Evolutionary conservation across 2,329 filamentous ascomycete genomes (phyloP).

Genomic region (Fusarium agapanthi): DNA sequence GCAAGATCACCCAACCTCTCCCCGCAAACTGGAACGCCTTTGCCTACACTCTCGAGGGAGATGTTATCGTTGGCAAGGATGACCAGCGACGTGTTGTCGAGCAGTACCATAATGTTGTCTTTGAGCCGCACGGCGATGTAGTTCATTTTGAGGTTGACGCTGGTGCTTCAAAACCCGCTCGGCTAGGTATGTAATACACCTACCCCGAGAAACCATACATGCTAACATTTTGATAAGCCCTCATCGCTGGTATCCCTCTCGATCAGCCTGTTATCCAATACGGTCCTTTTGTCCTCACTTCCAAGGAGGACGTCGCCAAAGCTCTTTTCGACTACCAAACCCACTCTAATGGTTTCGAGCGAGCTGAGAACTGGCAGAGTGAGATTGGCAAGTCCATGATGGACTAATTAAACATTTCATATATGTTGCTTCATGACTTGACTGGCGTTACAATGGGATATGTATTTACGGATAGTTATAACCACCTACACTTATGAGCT

Average conservation of each 20-base stretch:
- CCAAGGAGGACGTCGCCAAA: conserved; percentile 76
- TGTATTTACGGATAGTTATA: background rate
- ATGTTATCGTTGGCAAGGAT: conserved; percentile 68
- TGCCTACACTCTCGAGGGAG: conserved; percentile 83
- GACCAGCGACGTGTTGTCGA: conserved; percentile 62
- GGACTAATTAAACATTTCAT: conserved; percentile 38
- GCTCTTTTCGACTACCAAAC: conserved; percentile 80
- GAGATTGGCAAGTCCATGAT: conserved; percentile 85
- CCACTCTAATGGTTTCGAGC: conserved; percentile 80
- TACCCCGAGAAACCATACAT: background rate
- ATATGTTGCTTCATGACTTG: background rate
- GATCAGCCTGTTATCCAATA: conserved; percentile 86
- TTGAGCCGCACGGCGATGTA: conserved; percentile 80
- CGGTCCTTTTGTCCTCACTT: conserved; percentile 83
- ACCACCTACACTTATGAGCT: background rate
- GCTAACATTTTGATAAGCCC: conserved; percentile 51
- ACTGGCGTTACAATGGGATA: conserved; percentile 25
- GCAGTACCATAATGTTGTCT: conserved; percentile 89
- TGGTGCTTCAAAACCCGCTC: conserved; percentile 65
- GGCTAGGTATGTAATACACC: conserved; percentile 50
- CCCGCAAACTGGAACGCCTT: conserved; percentile 91
- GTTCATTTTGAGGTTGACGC: conserved; percentile 76
- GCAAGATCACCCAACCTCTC: conserved; percentile 76
- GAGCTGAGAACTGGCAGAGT: conserved; percentile 80
- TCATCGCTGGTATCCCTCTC: conserved; percentile 81